phyloP scores from a whole-genome alignment of 345 rosid species.

The Erodium maritimum region DNA sequence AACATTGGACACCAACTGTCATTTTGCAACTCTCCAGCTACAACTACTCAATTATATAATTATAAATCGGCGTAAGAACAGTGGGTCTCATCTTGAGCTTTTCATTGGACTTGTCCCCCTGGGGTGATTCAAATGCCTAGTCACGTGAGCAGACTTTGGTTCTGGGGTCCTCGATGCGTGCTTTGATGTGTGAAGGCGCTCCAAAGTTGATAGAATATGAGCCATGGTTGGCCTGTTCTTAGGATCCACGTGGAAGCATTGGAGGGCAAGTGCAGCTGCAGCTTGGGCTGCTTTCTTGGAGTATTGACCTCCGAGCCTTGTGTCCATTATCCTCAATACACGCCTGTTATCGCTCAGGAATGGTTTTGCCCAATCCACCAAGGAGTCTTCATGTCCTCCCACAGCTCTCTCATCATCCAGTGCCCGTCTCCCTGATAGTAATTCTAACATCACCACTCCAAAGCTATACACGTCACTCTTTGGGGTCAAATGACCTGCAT shows the following conservation, averaged over 20 bases:
- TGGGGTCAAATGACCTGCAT: conserved; percentile 75
- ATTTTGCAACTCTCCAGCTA: background rate
- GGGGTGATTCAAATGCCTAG: background rate
- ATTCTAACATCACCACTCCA: conserved; percentile 69
- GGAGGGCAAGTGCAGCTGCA: conserved; percentile 58
- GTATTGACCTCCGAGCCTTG: conserved; percentile 74
- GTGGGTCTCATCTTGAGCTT: background rate
- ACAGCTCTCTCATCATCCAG: conserved; percentile 43
- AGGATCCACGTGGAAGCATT: conserved; percentile 51
- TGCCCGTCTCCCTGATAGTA: conserved; percentile 57
- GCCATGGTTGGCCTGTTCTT: conserved; percentile 55
- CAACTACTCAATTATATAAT: background rate
- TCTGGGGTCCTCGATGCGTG: conserved; percentile 12
- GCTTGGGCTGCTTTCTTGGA: conserved; percentile 70
- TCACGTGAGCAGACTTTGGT: background rate
- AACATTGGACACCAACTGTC: too few species aligned
- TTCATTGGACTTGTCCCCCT: background rate
- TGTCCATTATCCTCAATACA: conserved; percentile 75
- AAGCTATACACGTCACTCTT: conserved; percentile 88
- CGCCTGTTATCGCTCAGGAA: conserved; percentile 49
- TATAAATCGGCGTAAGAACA: background rate
- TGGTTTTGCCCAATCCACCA: conserved; percentile 80
- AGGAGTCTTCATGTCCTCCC: conserved; percentile 40
- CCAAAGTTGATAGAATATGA: conserved; percentile 38
- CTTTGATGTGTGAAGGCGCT: conserved; percentile 23